Evolutionary conservation across 805 yeast genomes (phyloP).

Genomic region (Ogataea polymorpha): DNA sequence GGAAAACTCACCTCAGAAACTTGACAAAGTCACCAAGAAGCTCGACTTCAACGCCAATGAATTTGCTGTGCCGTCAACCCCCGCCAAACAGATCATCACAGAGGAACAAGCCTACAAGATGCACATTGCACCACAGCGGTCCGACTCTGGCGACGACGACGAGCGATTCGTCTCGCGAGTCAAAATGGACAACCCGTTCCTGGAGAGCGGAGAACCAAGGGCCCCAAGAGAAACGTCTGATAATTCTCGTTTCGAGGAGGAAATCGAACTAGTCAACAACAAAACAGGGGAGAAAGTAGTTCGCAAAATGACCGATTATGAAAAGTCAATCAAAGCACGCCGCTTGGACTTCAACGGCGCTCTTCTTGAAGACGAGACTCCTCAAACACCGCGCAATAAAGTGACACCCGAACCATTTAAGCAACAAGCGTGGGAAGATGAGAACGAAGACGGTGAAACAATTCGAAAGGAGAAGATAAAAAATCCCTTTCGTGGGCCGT

Average conservation of each 20-base stretch:
- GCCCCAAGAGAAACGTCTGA: constrained; percentile 1
- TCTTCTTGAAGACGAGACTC: constrained; percentile 1
- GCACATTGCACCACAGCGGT: constrained; percentile 18
- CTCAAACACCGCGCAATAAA: constrained; percentile 19
- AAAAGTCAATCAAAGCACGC: constrained; percentile 38
- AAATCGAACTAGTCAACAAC: constrained; percentile 39
- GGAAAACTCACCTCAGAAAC: constrained; percentile 10
- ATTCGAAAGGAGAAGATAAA: constrained; percentile 21
- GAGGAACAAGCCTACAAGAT: constrained; percentile 32
- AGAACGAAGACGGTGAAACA: constrained; percentile 14
- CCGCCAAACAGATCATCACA: constrained; percentile 35
- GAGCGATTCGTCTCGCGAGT: constrained; percentile 17
- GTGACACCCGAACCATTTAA: constrained; percentile 12
- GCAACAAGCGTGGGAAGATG: constrained; percentile 1
- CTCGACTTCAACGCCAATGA: constrained; percentile 15
- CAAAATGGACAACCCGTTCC: constrained; percentile 31
- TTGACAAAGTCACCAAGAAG: constrained; percentile 21
- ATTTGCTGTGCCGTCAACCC: constrained; percentile 32
- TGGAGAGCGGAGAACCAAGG: constrained; percentile 6
- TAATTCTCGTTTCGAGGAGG: constrained; percentile 31
- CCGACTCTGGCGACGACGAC: constrained; percentile 20
- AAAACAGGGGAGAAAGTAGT: constrained; percentile 39
- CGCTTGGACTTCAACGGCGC: constrained; percentile 29
- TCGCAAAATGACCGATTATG: constrained; percentile 30
- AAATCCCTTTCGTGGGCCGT: constrained; percentile 24